Conservation (phyloP, 768 basidiomycete species). For the Mrakia blollopis region DNA sequence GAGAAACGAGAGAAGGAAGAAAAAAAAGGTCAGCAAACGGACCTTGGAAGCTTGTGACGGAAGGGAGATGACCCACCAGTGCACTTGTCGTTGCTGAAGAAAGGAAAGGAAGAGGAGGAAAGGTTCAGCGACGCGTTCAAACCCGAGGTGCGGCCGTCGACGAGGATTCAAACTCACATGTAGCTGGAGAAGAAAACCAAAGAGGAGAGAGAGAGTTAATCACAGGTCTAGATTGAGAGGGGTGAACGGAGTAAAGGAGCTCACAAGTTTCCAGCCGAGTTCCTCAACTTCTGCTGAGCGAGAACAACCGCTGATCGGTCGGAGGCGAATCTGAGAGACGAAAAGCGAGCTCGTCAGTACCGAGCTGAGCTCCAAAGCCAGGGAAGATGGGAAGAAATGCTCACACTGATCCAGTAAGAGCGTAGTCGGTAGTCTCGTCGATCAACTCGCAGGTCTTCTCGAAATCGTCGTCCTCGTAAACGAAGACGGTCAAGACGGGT, state of each 20-base stretch:
- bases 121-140: neutral
- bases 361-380: neutral
- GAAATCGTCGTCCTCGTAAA: slow-evolving; percentile 80
- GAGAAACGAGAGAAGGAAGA: neutral
- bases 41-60: neutral
- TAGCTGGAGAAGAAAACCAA: neutral
- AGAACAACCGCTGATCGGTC: slow-evolving; percentile 74
- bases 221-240: neutral
- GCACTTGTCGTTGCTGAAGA: slow-evolving; percentile 56
- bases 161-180: neutral
- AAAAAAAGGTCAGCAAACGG: neutral
- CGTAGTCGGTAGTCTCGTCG: slow-evolving; percentile 80
- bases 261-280: slow-evolving; percentile 76
- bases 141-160: neutral
- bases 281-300: slow-evolving; percentile 76
- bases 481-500: slow-evolving; percentile 66
- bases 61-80: slow-evolving; percentile 51
- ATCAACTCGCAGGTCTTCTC: slow-evolving; percentile 82
- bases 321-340: slow-evolving; percentile 55
- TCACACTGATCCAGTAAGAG: slow-evolving; percentile 80
- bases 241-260: neutral
- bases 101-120: neutral
- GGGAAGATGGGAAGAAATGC: neutral
- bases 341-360: neutral
- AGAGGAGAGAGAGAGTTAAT: neutral